Evolutionary conservation across 371 early-diverging fungal genomes (phyloP).

Genomic region (Mucor lusitanicus): DNA sequence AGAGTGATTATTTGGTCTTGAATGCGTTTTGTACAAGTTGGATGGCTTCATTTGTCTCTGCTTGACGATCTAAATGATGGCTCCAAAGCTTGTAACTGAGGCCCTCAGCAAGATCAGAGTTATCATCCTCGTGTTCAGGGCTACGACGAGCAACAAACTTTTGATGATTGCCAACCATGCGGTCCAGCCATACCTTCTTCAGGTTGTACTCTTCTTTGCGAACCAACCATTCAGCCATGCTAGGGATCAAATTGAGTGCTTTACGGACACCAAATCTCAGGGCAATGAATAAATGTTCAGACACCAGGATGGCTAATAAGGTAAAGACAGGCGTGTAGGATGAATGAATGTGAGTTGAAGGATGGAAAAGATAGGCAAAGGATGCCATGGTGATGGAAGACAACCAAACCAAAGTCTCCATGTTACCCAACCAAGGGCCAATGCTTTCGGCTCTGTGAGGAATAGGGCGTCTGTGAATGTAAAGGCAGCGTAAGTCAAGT

Average conservation of each 20-base stretch:
- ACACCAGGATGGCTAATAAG: slow-evolving; percentile 38
- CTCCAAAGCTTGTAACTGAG: slow-evolving; percentile 18
- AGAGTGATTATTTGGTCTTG: slow-evolving; percentile 17
- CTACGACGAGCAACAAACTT: slow-evolving; percentile 9
- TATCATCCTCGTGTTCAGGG: not conserved
- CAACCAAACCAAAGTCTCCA: slow-evolving; percentile 68
- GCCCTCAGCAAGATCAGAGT: slow-evolving; percentile 12
- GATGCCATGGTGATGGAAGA: slow-evolving; percentile 78
- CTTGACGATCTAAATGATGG: slow-evolving; percentile 15
- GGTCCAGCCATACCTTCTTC: slow-evolving; percentile 44
- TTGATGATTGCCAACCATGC: slow-evolving; percentile 21
- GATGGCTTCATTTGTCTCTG: slow-evolving; percentile 6
- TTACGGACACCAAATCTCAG: slow-evolving; percentile 31
- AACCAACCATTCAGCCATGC: slow-evolving; percentile 36
- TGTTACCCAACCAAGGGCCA: slow-evolving; percentile 83
- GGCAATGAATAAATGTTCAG: slow-evolving; percentile 48
- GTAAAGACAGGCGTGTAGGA: slow-evolving; percentile 45
- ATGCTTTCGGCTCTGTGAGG: slow-evolving; percentile 81
- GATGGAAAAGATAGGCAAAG: slow-evolving; percentile 70
- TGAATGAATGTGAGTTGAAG: slow-evolving; percentile 49
- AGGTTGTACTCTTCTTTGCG: slow-evolving; percentile 43
- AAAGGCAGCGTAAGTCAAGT: not conserved
- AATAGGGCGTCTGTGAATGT: slow-evolving; percentile 64
- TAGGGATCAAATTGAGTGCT: slow-evolving; percentile 34
- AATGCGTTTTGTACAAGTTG: slow-evolving; percentile 22